Conservation (phyloP, 371 early-diverging fungal genomes). For the Mortierella sp. region DNA sequence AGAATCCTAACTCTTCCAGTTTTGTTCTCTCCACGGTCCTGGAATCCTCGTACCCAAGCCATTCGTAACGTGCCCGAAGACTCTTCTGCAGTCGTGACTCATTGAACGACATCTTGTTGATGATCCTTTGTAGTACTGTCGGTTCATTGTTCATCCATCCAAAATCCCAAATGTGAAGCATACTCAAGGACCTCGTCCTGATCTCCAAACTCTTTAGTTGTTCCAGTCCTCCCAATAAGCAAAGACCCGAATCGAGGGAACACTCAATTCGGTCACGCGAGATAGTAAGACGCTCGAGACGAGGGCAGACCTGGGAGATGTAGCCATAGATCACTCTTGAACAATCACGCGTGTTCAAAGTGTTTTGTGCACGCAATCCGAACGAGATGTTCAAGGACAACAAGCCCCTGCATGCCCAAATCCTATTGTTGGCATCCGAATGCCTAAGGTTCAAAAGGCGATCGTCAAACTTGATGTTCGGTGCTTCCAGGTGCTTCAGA, state of each 20-base stretch:
- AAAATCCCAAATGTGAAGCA: constrained; percentile 16
- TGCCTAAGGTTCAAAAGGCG: constrained; percentile 10
- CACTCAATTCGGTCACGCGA: constrained; percentile 11
- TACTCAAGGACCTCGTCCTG: neutral
- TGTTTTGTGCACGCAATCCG: neutral
- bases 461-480: constrained; percentile 8
- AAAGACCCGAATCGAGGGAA: constrained; percentile 14
- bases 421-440: neutral
- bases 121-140: constrained; percentile 1
- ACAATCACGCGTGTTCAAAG: neutral
- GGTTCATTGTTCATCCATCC: constrained; percentile 21
- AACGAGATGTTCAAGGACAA: constrained; percentile 7
- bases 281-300: constrained; percentile 7
- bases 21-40: constrained; percentile 1
- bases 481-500: constrained; percentile 8
- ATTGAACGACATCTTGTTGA: neutral
- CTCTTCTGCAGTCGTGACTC: neutral
- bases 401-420: constrained; percentile 19
- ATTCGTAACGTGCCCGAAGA: constrained; percentile 19
- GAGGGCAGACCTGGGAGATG: constrained; percentile 17
- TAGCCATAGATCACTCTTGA: constrained; percentile 17
- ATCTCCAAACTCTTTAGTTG: constrained; percentile 9
- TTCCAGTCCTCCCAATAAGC: constrained; percentile 8
- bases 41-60: constrained; percentile 21
- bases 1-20: constrained; percentile 1